These are phyloP conservation scores for Nemania abortiva DNA, from an alignment of 2,329 filamentous ascomycete genomes.

Conservation along the genomic window DNA sequence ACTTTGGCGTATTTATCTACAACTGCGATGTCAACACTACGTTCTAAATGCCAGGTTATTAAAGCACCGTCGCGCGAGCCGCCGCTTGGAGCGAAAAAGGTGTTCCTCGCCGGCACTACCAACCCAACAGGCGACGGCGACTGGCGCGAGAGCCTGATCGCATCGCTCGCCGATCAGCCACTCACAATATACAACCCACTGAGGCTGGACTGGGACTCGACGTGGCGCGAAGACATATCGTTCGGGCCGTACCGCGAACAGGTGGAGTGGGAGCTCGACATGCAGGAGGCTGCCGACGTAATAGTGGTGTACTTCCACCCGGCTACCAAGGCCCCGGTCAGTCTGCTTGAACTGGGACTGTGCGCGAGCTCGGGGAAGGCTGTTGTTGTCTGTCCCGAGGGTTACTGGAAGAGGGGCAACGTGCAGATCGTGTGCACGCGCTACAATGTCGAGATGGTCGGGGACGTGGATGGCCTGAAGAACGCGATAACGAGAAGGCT, in stretches of 20 bases:
- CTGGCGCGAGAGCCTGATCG: conserved; percentile 64
- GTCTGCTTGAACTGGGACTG: conserved; percentile 34
- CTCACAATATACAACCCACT: conserved; percentile 70
- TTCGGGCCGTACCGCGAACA: conserved; percentile 58
- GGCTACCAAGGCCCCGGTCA: conserved; percentile 26
- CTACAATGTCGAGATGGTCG: conserved; percentile 60
- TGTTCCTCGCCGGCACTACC: conserved; percentile 72
- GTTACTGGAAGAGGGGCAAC: conserved; percentile 71
- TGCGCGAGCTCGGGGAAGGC: conserved; percentile 27
- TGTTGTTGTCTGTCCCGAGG: conserved; percentile 64
- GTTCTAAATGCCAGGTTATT: conserved; percentile 47
- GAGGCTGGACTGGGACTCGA: conserved; percentile 67
- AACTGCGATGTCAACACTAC: conserved; percentile 1
- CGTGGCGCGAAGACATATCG: conserved; percentile 63
- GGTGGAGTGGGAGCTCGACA: conserved; percentile 35
- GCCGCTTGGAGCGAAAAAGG: conserved; percentile 45
- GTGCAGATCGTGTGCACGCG: conserved; percentile 68
- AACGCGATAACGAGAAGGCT: conserved; percentile 53
- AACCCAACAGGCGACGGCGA: conserved; percentile 56
- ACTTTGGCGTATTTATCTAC: no score
- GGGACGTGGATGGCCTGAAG: conserved; percentile 57
- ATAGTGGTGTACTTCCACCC: conserved; percentile 35
- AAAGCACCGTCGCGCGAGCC: conserved; percentile 47
- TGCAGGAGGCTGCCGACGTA: conserved; percentile 29
- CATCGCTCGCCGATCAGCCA: conserved; percentile 57